These are phyloP conservation scores for Gilbertella persicaria DNA, from an alignment of 371 early-diverging fungal species.

Conservation along the genomic window DNA sequence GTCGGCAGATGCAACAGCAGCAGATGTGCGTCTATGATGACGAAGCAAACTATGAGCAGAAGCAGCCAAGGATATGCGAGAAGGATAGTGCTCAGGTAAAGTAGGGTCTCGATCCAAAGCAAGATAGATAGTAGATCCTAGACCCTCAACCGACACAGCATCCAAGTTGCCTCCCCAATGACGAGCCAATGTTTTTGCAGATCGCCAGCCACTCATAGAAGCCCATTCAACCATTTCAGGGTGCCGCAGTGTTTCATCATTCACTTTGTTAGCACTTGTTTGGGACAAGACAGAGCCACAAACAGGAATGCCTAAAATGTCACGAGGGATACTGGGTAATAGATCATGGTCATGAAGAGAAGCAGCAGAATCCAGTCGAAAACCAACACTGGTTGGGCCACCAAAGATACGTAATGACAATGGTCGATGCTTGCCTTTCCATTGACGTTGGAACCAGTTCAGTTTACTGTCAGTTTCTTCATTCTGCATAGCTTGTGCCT, in stretches of 20 bases:
- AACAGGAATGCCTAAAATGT: slow-evolving; percentile 42
- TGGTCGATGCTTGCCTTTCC: slow-evolving; percentile 26
- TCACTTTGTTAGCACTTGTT: slow-evolving; percentile 46
- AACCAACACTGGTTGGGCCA: slow-evolving; percentile 43
- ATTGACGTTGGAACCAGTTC: slow-evolving; percentile 15
- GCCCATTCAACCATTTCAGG: slow-evolving; percentile 32
- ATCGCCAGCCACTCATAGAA: slow-evolving; percentile 31
- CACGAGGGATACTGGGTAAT: slow-evolving; percentile 35
- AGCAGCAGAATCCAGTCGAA: slow-evolving; percentile 27
- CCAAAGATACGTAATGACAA: slow-evolving; percentile 40
- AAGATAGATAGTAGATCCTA: slow-evolving; percentile 76
- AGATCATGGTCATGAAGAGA: slow-evolving; percentile 30
- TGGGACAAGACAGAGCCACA: slow-evolving; percentile 52
- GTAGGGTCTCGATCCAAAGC: slow-evolving; percentile 63
- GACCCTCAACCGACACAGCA: slow-evolving; percentile 70
- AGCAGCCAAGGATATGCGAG: slow-evolving; percentile 17
- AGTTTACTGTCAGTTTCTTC: slow-evolving; percentile 54
- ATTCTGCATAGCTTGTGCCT: slow-evolving; percentile 52
- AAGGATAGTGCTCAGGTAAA: slow-evolving; percentile 54
- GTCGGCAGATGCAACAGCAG: slow-evolving; percentile 20
- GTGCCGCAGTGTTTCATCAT: not conserved
- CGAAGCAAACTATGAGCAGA: slow-evolving; percentile 35
- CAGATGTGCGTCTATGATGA: slow-evolving; percentile 37
- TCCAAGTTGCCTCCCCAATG: slow-evolving; percentile 80
- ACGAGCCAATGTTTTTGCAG: slow-evolving; percentile 49